Evolutionary conservation across 2,329 filamentous ascomycete species (phyloP), one percentile per base, ranked within the genome.

Genomic region (Hypoxylon sp.): DNA sequence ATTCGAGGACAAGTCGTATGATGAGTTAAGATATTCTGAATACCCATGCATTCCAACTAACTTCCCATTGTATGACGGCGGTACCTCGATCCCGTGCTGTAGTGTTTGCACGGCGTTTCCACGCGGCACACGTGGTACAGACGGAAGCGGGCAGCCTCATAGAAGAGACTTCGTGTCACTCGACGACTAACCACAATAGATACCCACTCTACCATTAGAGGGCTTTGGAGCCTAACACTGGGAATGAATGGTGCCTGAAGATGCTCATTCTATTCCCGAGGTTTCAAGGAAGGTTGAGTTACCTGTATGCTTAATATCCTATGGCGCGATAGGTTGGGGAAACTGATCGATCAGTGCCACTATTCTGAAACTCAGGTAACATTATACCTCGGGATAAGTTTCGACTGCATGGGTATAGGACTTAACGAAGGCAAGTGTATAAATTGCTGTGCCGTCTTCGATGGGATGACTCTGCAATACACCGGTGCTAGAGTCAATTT

Each of bases 121-220:
- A 21, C 21, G 67, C 67, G 30, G 55, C 32, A 67, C 67, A 63
- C 23, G 58, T 65, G 32, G 32, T 46, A 65, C 59, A 23, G 59
- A 63, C 68, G 65, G 61, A 70, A 50, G 68, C 68, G 32, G 59
- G 61, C 45, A 58, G 58, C 61, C 68, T 68, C 51, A 34, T 30
- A 38, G 21, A 67, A 25, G 45, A 46, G 51, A 30, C 32, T 30
- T 58, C 17, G 61, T 67, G 34, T 14, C n/a, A 63, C 59, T 36
- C 28, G 41, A 51, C 9, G 19, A 41, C 34, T 32, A 36, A 32
- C 19, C 34, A 38, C 23, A 41, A 48, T 48, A n/a, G 9, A 52
- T 45, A 59, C 53, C 30, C 48, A 48, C 25, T 21, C 13, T 34
- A 7, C 32, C 38, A 28, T 45, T n/a, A 2, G 1, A 36, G 19